Base-by-base conservation (phyloP, 352 stramenopile species). In the Thraustochytrium sp. region DNA sequence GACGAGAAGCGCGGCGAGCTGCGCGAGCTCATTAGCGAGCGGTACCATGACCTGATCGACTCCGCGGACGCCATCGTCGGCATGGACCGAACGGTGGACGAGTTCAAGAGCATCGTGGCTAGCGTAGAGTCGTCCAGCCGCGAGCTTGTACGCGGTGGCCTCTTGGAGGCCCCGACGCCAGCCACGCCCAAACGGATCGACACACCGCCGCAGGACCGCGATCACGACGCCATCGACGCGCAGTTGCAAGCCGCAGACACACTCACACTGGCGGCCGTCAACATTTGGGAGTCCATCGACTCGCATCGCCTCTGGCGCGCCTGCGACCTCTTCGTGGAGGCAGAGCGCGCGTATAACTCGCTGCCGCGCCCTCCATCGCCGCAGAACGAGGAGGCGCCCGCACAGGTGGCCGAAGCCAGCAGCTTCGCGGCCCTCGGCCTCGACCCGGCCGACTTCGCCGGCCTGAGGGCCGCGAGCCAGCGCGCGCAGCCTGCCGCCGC, bases 31-130 rank as follows among this genome's bases (percentile, higher is more conserved):
- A 80, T 80, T n/a, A 63, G 68, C 68, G 68, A 63, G 11, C 42
- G 68, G 46, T 80, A 80, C 53, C 68, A 80, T 72, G 68, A 80
- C 36, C 68, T 80, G 16, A 80, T 80, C 42, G 68, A 80, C 51
- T 80, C 68, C 4, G 68, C 68, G 4, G 68, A 80, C 40, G 68
- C 68, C n/a, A 80, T 80, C 31, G 53, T 80, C 9, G 68, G 68
- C 53, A 80, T 80, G 68, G 68, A 63, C 53, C 26, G 68, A 3
- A 80, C 68, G n/a, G 68, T 80, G 11, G 68, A 80, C 11, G 68
- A 68, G 44, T 80, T 80, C 68, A 80, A 80, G 68, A 23, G 21
- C 9, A 42, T 63, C 44, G 68, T 80, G 44, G 31, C 68, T 3
- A 5, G n/a, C 13, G 68, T 80, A 21, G 68, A 80, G 49, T 8